phyloP scores from a whole-genome alignment of 2,329 filamentous ascomycete species.

The Talaromyces atroroseus region DNA sequence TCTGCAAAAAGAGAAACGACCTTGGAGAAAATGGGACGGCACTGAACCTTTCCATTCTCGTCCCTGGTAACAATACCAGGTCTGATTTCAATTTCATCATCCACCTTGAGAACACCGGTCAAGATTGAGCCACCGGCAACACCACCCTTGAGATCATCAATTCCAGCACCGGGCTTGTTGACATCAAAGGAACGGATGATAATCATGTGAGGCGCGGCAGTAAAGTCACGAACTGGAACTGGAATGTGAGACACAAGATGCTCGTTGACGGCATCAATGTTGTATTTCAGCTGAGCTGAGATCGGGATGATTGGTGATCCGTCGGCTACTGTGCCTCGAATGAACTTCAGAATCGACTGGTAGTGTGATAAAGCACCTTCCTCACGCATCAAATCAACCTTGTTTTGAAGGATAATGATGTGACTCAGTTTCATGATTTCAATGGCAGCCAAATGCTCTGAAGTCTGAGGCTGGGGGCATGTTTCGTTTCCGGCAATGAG shows the following conservation, averaged over 20 bases:
- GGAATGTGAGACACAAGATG: constrained; percentile 93
- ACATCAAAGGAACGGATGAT: constrained; percentile 99
- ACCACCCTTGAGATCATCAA: constrained; percentile 96
- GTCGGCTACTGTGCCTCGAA: constrained; percentile 92
- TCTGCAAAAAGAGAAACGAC: constrained; percentile 95
- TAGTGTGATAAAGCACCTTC: constrained; percentile 91
- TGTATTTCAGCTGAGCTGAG: constrained; percentile 96
- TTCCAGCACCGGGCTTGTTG: constrained; percentile 98
- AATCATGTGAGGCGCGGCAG: constrained; percentile 92
- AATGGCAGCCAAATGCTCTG: constrained; percentile 96
- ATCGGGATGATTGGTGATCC: constrained; percentile 95
- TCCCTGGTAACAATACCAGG: constrained; percentile 98
- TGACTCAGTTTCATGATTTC: constrained; percentile 99
- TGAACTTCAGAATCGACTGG: constrained; percentile 97
- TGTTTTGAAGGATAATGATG: constrained; percentile 99
- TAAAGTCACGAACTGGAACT: constrained; percentile 85
- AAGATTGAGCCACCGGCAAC: constrained; percentile 96
- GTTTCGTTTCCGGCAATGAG: constrained; percentile 98
- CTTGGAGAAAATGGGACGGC: constrained; percentile 93
- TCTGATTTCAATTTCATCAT: constrained; percentile 96
- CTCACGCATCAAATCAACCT: constrained; percentile 97
- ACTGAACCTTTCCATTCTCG: constrained; percentile 87
- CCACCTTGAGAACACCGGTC: constrained; percentile 92
- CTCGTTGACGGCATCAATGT: constrained; percentile 97
- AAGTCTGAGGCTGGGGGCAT: constrained; percentile 96